These are phyloP conservation scores for Coprinopsis marcescibilis DNA, from an alignment of 768 basidiomycete genomes.

Conservation along the genomic window DNA sequence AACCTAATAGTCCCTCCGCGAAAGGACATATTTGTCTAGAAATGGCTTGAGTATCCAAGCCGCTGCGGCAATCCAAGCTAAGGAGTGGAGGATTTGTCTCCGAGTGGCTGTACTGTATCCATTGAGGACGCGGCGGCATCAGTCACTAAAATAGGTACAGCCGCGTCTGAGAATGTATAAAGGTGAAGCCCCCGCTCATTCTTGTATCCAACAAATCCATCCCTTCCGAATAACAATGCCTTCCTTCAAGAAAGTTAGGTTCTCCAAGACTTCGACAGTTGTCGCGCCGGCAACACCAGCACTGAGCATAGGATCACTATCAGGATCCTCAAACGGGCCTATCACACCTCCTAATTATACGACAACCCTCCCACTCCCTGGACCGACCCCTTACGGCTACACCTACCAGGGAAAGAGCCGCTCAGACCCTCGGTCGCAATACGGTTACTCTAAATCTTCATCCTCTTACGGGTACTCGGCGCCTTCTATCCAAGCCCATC, in stretches of 20 bases:
- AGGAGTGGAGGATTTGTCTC: too few relatives aligned
- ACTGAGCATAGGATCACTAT: background rate
- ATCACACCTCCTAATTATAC: constrained; percentile 4
- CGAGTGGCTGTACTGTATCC: too few relatives aligned
- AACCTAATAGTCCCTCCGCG: too few relatives aligned
- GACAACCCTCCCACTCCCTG: background rate
- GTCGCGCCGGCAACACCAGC: constrained; percentile 1
- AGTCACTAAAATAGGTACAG: too few relatives aligned
- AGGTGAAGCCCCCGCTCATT: background rate
- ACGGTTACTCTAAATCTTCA: background rate
- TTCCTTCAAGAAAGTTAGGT: constrained; percentile 8
- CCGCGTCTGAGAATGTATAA: too few relatives aligned
- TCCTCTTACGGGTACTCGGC: background rate
- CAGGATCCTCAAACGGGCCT: constrained; percentile 3
- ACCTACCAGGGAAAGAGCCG: too few relatives aligned
- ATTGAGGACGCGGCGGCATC: too few relatives aligned
- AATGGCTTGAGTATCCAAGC: too few relatives aligned
- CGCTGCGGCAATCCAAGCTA: too few relatives aligned
- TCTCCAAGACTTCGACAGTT: constrained; percentile 5
- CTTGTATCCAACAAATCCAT: background rate
- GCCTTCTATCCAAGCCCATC: background rate
- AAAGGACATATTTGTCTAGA: too few relatives aligned
- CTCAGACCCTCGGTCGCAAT: too few relatives aligned
- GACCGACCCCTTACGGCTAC: constrained; percentile 7
- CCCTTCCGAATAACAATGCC: background rate